Evolutionary conservation across 2,329 filamentous ascomycete species (phyloP).

Genomic region (Arthrocladium fulminans): DNA sequence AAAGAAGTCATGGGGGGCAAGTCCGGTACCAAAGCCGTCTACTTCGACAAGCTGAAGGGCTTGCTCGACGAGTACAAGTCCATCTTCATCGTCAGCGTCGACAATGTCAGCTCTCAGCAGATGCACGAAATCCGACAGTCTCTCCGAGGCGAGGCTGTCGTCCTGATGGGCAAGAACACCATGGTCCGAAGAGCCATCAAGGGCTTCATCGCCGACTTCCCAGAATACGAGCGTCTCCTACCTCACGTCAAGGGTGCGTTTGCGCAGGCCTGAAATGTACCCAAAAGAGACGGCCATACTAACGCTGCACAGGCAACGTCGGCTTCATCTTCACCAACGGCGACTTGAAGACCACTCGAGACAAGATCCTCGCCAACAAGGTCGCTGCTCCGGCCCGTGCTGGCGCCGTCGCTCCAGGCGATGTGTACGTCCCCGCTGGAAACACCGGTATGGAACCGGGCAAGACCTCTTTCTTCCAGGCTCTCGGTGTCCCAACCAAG

Average conservation of each 20-base stretch:
- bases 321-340: slow-evolving; percentile 99
- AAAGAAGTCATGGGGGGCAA: slow-evolving; percentile 99
- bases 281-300: slow-evolving; percentile 10
- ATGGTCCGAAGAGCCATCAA: slow-evolving; percentile 99
- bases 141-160: slow-evolving; percentile 84
- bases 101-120: slow-evolving; percentile 99
- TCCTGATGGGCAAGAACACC: slow-evolving; percentile 99
- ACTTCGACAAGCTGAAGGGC: slow-evolving; percentile 99
- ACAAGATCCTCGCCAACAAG: slow-evolving; percentile 93
- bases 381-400: slow-evolving; percentile 96
- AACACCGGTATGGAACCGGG: slow-evolving; percentile 99
- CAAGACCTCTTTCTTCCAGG: slow-evolving; percentile 99
- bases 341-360: slow-evolving; percentile 84
- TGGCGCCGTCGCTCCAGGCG: slow-evolving; percentile 84
- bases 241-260: slow-evolving; percentile 71
- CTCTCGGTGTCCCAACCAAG: slow-evolving; percentile 99
- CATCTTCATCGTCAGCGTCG: slow-evolving; percentile 76
- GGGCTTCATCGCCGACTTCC: slow-evolving; percentile 80
- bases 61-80: slow-evolving; percentile 94
- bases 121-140: slow-evolving; percentile 99
- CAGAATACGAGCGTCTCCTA: slow-evolving; percentile 97
- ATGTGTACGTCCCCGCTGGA: slow-evolving; percentile 92
- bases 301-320: slow-evolving; percentile 62
- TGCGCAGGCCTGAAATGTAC: slow-evolving; percentile 6
- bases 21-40: slow-evolving; percentile 82